Base-by-base conservation (phyloP, 805 yeast genomes). In the Metschnikowia santaceciliae region DNA sequence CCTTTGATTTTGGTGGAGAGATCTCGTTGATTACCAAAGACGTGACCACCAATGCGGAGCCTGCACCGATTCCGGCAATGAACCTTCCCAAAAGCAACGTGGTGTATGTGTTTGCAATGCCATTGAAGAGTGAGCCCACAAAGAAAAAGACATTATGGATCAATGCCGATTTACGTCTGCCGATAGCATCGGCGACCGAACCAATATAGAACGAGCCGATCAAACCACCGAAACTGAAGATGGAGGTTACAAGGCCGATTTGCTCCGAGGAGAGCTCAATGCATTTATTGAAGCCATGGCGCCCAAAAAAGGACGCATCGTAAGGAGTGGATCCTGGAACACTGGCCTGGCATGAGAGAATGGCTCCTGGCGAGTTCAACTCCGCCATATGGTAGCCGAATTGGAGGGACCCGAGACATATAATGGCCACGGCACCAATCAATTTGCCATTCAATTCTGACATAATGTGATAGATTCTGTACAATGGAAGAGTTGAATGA, bases 361-460 rank as follows among this genome's bases (percentile, higher is more conserved):
- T 79, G 13, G 79, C 77, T 51, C 86, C 87, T 0, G 97, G 97
- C 6, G 97, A 96, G 69, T 92, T 92, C 64, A 92, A 76, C 66
- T 91, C 97, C 1, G 97, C 86, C 86, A 92, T 84, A 65, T 94
- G 98, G 66, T 88, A 90, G 1, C 99, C 99, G 66, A 86, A 94
- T 66, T 90, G 97, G 11, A 91, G 72, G 2, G 96, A 81, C 2
- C 91, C 90, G 22, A 90, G 62, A 57, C 95, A 87, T 5, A 84
- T 82, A 11, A 87, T 81, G 0, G 76, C 62, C 1, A 81, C 79
- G 2, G 82, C 68, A 8, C 67, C 49, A 1, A 82, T 50, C 44
- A 84, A 67, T 33, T 62, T 58, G 14, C 56, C 20, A 0, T 79
- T 58, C 46, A 55, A 47, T n/a, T 36, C 40, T 6, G 17, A 20